Percentiles rank a stretch among this genome's conserved stretches.
phyloP scores from a whole-genome alignment of 371 early-diverging fungal genomes.

The Apophysomyces variabilis region DNA sequence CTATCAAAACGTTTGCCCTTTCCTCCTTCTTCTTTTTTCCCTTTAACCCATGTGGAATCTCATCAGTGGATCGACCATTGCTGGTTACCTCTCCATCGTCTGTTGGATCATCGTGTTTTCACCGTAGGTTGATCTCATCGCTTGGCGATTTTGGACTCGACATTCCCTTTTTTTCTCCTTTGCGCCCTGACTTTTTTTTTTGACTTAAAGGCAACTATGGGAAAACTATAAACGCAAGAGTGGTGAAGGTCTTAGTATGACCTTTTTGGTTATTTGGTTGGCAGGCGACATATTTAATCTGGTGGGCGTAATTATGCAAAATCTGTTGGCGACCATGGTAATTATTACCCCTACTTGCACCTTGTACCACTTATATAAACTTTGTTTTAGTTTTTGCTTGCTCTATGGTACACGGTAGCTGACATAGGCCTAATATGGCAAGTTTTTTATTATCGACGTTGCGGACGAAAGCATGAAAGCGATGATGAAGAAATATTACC shows the following conservation, averaged over 20 bases:
- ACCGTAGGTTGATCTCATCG: slow-evolving; percentile 10
- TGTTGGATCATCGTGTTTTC: slow-evolving; percentile 19
- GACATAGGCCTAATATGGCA: slow-evolving; percentile 60
- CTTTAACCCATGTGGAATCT: slow-evolving; percentile 10
- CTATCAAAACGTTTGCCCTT: background rate
- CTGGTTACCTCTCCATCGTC: slow-evolving; percentile 17
- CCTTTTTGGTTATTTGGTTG: slow-evolving; percentile 83
- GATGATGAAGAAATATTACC: slow-evolving; percentile 18
- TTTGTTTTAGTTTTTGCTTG: slow-evolving; percentile 39
- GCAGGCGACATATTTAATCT: slow-evolving; percentile 83
- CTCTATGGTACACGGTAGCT: slow-evolving; percentile 54
- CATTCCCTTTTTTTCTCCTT: background rate
- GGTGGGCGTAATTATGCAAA: slow-evolving; percentile 75
- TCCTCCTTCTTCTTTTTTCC: background rate
- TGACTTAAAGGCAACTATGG: slow-evolving; percentile 55
- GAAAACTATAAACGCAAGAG: slow-evolving; percentile 65
- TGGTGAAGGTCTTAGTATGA: slow-evolving; percentile 68
- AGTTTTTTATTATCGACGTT: slow-evolving; percentile 52
- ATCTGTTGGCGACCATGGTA: slow-evolving; percentile 70
- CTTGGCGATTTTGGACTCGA: background rate
- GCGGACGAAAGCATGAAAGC: slow-evolving; percentile 1
- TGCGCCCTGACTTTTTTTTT: background rate
- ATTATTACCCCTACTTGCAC: slow-evolving; percentile 7
- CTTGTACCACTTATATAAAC: background rate
- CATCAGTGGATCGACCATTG: slow-evolving; percentile 2